Percentiles rank a stretch among this genome's conserved stretches.
Evolutionary conservation across 2,329 filamentous ascomycete genomes (phyloP).

Genomic region (Tolypocladium guangdongense): DNA sequence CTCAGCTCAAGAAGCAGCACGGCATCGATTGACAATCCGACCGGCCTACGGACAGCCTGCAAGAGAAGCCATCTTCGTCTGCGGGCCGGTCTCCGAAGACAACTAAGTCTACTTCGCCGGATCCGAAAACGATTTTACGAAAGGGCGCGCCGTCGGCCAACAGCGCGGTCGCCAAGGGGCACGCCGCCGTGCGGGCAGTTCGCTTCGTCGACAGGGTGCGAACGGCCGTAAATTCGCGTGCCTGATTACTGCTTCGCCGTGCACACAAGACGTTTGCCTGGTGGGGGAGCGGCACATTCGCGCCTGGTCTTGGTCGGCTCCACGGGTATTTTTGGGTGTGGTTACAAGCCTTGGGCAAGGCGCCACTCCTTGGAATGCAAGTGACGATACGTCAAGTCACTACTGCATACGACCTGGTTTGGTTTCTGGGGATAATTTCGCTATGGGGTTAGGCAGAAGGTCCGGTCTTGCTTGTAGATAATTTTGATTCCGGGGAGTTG

Average conservation of each 20-base stretch:
- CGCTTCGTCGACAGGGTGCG: conserved; percentile 30
- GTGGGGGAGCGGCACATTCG: background rate
- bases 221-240: conserved; percentile 25
- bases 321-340: background rate
- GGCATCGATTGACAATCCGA: conserved; percentile 93
- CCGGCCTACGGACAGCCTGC: conserved; percentile 49
- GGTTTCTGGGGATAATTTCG: conserved; percentile 5
- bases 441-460: background rate
- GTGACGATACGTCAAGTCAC: conserved; percentile 21
- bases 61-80: conserved; percentile 36
- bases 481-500: conserved; percentile 8
- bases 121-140: conserved; percentile 33
- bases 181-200: conserved; percentile 27
- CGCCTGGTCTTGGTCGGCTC: background rate
- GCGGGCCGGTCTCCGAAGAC: conserved; percentile 50
- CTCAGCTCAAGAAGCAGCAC: conserved; percentile 94
- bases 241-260: conserved; percentile 17
- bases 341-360: background rate
- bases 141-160: conserved; percentile 27
- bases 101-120: conserved; percentile 25
- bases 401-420: conserved; percentile 16
- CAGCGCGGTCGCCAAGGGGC: conserved; percentile 22
- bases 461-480: conserved; percentile 14
- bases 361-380: conserved; percentile 5
- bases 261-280: background rate